phyloP scores from a whole-genome alignment of 768 basidiomycete species.

The Scleroderma citrinum region DNA sequence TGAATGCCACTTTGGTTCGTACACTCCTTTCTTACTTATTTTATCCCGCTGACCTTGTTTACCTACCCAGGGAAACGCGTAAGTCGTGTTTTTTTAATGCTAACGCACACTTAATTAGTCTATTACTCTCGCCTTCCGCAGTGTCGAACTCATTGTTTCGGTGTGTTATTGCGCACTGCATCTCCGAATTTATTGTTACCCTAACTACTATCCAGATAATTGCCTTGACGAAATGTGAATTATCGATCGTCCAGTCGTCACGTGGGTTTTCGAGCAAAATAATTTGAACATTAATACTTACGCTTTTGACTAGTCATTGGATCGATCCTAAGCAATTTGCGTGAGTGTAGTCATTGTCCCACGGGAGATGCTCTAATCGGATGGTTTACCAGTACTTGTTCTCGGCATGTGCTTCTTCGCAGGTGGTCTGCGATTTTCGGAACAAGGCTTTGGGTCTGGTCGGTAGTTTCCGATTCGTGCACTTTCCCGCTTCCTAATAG shows the following conservation, averaged over 20 bases:
- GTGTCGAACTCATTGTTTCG: slow-evolving; percentile 62
- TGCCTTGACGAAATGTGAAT: slow-evolving; percentile 76
- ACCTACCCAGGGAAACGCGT: slow-evolving; percentile 26
- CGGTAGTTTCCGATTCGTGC: too few relatives aligned
- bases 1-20: slow-evolving; percentile 79
- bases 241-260: slow-evolving; percentile 75
- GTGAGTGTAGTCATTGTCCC: slow-evolving; percentile 28
- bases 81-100: slow-evolving; percentile 2
- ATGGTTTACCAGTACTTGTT: slow-evolving; percentile 55
- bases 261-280: slow-evolving; percentile 38
- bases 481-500: background rate
- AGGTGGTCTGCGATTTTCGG: slow-evolving; percentile 68
- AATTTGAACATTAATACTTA: slow-evolving; percentile 1
- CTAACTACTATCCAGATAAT: slow-evolving; percentile 47
- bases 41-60: background rate
- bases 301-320: slow-evolving; percentile 56
- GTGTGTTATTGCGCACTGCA: slow-evolving; percentile 36
- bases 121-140: slow-evolving; percentile 8
- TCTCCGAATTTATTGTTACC: background rate
- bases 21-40: background rate
- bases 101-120: background rate
- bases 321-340: slow-evolving; percentile 72
- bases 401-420: slow-evolving; percentile 85
- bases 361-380: background rate
- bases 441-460: slow-evolving; percentile 76